Conservation (phyloP, 2,329 filamentous ascomycete species). For the Scedosporium apiospermum region DNA sequence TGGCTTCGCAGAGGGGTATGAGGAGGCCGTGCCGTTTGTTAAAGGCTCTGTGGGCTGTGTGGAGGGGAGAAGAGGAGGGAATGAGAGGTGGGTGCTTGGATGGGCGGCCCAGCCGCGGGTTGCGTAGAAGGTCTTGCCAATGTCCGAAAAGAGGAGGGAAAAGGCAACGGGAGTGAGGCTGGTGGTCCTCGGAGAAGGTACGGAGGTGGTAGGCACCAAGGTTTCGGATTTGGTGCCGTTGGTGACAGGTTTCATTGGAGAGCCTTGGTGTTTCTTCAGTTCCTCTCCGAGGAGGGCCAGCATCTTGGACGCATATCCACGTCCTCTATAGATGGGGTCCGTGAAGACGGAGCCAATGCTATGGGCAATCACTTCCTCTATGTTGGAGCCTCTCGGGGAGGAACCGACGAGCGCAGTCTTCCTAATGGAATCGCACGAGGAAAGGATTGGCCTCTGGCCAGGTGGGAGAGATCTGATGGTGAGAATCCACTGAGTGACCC, state of each 20-base stretch:
- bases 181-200: slow-evolving; percentile 13
- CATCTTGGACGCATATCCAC: slow-evolving; percentile 72
- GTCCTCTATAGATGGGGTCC: slow-evolving; percentile 53
- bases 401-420: slow-evolving; percentile 39
- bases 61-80: slow-evolving; percentile 31
- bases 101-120: slow-evolving; percentile 68
- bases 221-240: neutral
- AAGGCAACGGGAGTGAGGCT: slow-evolving; percentile 39
- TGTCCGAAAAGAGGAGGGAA: slow-evolving; percentile 78
- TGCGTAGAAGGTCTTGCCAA: slow-evolving; percentile 75
- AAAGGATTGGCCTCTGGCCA: slow-evolving; percentile 43
- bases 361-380: slow-evolving; percentile 38
- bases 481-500: slow-evolving; percentile 56
- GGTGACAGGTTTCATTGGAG: neutral
- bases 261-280: slow-evolving; percentile 27
- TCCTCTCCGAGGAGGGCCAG: slow-evolving; percentile 50
- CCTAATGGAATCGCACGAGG: slow-evolving; percentile 54
- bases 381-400: neutral
- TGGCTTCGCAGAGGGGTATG: slow-evolving; percentile 19
- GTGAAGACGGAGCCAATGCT: slow-evolving; percentile 78
- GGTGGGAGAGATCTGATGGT: slow-evolving; percentile 32
- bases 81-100: slow-evolving; percentile 60
- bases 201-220: neutral
- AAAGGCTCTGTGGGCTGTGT: slow-evolving; percentile 11
- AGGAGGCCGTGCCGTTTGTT: slow-evolving; percentile 17